Conservation (phyloP, 163 green algal genomes). For the Picocystis sp. region DNA sequence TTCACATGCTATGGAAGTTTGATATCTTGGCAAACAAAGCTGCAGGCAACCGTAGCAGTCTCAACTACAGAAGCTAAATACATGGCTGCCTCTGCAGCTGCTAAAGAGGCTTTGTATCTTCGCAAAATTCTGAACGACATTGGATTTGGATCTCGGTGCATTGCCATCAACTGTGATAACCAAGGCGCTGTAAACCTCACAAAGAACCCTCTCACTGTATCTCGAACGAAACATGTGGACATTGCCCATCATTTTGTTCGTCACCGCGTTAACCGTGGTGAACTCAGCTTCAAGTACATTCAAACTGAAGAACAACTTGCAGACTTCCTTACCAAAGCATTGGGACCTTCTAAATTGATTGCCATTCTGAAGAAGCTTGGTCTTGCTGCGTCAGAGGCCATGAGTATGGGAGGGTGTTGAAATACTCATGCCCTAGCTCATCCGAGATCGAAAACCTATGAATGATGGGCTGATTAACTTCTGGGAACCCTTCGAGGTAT, state of each 20-base stretch:
- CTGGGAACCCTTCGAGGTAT: too few species aligned
- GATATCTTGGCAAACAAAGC: conserved; percentile 21
- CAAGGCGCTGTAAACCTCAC: conserved; percentile 17
- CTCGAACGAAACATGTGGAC: too few species aligned
- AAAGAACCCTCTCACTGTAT: conserved; percentile 6
- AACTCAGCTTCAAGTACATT: conserved; percentile 8
- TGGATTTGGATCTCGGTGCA: background rate
- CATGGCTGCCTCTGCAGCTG: conserved; percentile 15
- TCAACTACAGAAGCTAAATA: conserved; percentile 29
- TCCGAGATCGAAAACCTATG: too few species aligned
- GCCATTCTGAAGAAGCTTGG: too few species aligned
- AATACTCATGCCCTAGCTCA: too few species aligned
- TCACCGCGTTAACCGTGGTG: too few species aligned
- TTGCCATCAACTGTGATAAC: conserved; percentile 17
- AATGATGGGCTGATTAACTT: too few species aligned
- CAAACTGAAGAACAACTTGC: conserved; percentile 13
- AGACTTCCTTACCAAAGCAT: conserved; percentile 21
- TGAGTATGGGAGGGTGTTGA: too few species aligned
- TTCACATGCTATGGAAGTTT: conserved; percentile 16
- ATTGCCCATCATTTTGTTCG: too few species aligned
- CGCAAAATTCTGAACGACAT: conserved; percentile 18
- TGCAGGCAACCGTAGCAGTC: conserved; percentile 25
- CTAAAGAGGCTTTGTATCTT: conserved; percentile 22
- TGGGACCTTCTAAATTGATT: background rate
- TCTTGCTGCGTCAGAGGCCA: too few species aligned